Conservation (phyloP, 331 rosid species). For the Malus hybrid region DNA sequence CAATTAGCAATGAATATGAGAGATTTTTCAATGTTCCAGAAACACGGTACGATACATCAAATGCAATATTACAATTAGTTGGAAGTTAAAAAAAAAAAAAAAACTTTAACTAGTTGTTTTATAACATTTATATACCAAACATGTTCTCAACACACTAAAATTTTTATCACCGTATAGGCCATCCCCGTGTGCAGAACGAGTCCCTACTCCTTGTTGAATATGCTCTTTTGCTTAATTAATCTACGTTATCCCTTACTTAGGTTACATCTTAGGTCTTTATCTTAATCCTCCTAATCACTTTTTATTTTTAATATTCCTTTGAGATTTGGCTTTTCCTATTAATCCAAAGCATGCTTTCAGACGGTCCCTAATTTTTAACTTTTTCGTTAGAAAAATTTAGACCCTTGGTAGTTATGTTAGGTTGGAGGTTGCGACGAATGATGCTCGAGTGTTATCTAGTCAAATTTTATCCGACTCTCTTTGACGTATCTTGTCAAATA, state of each 20-base stretch:
- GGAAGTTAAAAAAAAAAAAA: too few relatives aligned
- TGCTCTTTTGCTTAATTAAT: constrained; percentile 28
- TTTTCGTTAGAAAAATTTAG: background rate
- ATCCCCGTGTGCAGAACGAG: background rate
- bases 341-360: constrained; percentile 4
- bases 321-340: background rate
- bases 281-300: background rate
- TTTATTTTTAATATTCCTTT: background rate
- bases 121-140: too few relatives aligned
- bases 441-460: background rate
- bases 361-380: background rate
- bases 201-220: background rate
- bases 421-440: background rate
- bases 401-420: constrained; percentile 8
- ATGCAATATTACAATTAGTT: too few relatives aligned
- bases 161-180: background rate
- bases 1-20: too few relatives aligned
- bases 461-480: background rate
- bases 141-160: too few relatives aligned
- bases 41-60: too few relatives aligned
- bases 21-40: accelerated
- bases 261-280: constrained; percentile 32
- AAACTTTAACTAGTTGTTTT: too few relatives aligned
- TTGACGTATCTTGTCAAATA: background rate
- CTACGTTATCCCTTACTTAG: constrained; percentile 61